Conservation (phyloP, 2,329 filamentous ascomycete genomes). For the Botrytis cinerea region DNA sequence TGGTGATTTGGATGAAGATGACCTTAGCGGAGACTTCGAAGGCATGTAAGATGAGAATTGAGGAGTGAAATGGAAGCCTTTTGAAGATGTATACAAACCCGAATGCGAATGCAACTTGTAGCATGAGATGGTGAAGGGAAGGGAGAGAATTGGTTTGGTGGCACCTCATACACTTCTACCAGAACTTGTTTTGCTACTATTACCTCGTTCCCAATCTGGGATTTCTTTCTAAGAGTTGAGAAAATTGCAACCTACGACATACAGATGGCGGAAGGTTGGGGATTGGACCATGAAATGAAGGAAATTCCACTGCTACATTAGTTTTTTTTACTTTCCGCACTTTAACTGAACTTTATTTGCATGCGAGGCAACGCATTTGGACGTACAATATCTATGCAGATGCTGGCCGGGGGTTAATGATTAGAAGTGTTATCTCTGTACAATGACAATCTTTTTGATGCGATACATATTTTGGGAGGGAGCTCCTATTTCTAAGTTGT, state of each 20-base stretch:
- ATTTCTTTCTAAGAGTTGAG: background rate
- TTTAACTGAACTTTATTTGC: conserved; percentile 4
- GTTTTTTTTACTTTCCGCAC: background rate
- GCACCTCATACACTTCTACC: conserved; percentile 33
- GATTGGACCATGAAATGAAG: background rate
- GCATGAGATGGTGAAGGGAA: conserved; percentile 2
- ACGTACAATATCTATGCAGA: conserved; percentile 1
- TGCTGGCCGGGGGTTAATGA: background rate
- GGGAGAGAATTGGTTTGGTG: conserved; percentile 32
- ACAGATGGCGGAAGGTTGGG: background rate
- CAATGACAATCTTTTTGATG: background rate
- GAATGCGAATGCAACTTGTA: conserved; percentile 15
- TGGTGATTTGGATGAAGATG: conserved; percentile 94
- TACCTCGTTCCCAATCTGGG: conserved; percentile 6
- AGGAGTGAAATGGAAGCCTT: conserved; percentile 9
- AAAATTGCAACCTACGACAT: background rate
- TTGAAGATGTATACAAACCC: conserved; percentile 13
- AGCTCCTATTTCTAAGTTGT: background rate
- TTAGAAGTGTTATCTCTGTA: conserved; percentile 10
- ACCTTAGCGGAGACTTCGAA: conserved; percentile 93
- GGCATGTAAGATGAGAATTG: conserved; percentile 68
- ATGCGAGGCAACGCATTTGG: conserved; percentile 22
- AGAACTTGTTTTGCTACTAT: conserved; percentile 38
- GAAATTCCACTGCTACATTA: conserved; percentile 13
- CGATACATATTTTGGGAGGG: background rate